Evolutionary conservation across 345 rosid species (phyloP).

Genomic region (Gossypium stocksii): DNA sequence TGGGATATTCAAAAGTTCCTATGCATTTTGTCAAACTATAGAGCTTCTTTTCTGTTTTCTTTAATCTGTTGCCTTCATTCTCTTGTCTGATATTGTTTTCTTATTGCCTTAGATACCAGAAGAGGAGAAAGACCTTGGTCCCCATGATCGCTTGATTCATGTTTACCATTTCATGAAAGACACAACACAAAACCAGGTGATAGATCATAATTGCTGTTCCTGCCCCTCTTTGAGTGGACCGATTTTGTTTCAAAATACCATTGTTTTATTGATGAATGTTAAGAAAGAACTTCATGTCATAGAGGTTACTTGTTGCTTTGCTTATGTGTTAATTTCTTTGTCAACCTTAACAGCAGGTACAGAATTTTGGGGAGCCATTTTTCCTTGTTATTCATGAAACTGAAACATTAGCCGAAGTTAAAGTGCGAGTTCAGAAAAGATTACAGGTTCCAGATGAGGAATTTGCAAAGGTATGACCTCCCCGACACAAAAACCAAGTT

Average conservation of each 20-base stretch:
- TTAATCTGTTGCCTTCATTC: neutral
- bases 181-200: constrained; percentile 50
- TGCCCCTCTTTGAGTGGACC: neutral
- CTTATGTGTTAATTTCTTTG: neutral
- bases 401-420: constrained; percentile 54
- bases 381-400: constrained; percentile 66
- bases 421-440: constrained; percentile 60
- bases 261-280: neutral
- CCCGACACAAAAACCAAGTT: neutral
- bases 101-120: constrained; percentile 48
- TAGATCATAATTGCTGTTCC: neutral
- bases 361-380: constrained; percentile 75
- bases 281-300: neutral
- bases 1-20: neutral
- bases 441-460: constrained; percentile 69
- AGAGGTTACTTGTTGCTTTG: neutral
- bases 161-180: constrained; percentile 72
- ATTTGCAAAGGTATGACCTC: constrained; percentile 43
- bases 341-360: constrained; percentile 38
- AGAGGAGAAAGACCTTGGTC: constrained; percentile 65
- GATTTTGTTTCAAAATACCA: neutral
- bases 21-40: neutral
- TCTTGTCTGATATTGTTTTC: constrained; percentile 2
- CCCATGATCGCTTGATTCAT: constrained; percentile 62
- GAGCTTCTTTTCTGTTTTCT: neutral